Base-by-base conservation (phyloP, 129 eudicot genomes). In the Flaveria sonorensis region DNA sequence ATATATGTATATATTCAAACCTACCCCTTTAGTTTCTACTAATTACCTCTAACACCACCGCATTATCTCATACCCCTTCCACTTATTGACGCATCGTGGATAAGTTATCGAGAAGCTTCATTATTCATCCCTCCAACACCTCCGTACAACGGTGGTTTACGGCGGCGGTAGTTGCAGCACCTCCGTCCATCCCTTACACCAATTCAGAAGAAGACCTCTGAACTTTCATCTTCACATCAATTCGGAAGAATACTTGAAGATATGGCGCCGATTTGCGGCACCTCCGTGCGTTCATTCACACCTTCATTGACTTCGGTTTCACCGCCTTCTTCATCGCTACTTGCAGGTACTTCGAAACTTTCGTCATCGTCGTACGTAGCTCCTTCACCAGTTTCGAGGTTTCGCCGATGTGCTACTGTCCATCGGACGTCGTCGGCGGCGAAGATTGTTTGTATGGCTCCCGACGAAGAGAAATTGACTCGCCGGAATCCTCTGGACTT, bases 401-500 rank as follows among this genome's bases (percentile, higher is more conserved):
- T 46, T 57, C 6, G 21, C 7, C 70, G 71, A 70, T 19, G 71
- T 19, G 71, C 10, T 69, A 24, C 24, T 18, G 82, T 24, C 56
- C 61, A 4, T 45, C 76, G 77, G 48, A 78, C 11, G 64, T 24
- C 79, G 6, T 14, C 77, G 32, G 59, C 57, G 62, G 56, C 21
- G 56, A 73, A 1, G 48, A 21, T 87, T 45, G 95, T 91, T 36
- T 72, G 95, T 70, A 87, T 88, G 95, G 95, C 97, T 13, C 97
- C 97, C 3, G 95, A 91, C 10, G 95, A 89, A 77, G 87, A 88
- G 90, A 91, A 78, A 76, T 73, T 85, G 77, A 91, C 97, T 85
- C 97, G 95, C 70, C 92, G 92, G 36, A 87, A 92, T 40, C 97
- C 97, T 81, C 86, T 88, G 13, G 97, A 91, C 80, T 91, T 91